A percentile compares a stretch with the other conserved stretches of the same genome.
Conservation (phyloP, 2,329 filamentous ascomycete species). For the Lasiodiplodia citricola region DNA sequence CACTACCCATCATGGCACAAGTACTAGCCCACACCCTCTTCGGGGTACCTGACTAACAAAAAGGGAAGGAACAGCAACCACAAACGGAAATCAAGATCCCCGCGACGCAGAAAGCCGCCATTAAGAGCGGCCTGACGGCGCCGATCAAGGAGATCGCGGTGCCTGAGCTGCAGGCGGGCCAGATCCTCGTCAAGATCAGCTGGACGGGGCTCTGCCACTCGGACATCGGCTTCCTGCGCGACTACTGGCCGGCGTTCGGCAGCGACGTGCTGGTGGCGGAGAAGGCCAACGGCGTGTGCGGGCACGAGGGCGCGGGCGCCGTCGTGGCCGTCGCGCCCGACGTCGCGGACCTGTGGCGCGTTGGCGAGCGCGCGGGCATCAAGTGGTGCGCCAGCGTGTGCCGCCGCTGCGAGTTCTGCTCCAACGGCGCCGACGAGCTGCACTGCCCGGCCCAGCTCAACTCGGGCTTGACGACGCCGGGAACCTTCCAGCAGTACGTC, state of each 20-base stretch:
- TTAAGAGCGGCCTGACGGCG: slow-evolving; percentile 42
- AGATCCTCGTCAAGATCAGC: slow-evolving; percentile 63
- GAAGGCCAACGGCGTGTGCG: slow-evolving; percentile 31
- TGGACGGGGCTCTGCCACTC: slow-evolving; percentile 63
- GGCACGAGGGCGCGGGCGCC: slow-evolving; percentile 63
- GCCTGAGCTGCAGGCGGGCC: slow-evolving; percentile 45
- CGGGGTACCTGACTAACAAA: background rate
- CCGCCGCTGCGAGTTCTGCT: slow-evolving; percentile 57
- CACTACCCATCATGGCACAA: background rate
- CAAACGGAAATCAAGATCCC: slow-evolving; percentile 36
- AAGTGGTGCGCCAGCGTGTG: slow-evolving; percentile 60
- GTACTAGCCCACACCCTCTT: background rate
- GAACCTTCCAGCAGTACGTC: slow-evolving; percentile 64
- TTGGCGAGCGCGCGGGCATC: slow-evolving; percentile 60
- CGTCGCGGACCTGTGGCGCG: slow-evolving; percentile 44
- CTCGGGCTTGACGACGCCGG: slow-evolving; percentile 51
- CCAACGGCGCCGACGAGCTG: slow-evolving; percentile 56
- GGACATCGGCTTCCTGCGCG: slow-evolving; percentile 63
- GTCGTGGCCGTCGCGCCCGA: slow-evolving; percentile 56
- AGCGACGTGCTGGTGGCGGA: slow-evolving; percentile 37
- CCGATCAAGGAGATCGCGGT: slow-evolving; percentile 36
- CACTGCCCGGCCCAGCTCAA: slow-evolving; percentile 55
- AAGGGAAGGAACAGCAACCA: background rate
- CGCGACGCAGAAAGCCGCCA: slow-evolving; percentile 42
- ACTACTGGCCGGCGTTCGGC: slow-evolving; percentile 53